Percentiles rank a stretch among this genome's conserved stretches.
phyloP scores from a whole-genome alignment of 306 rosid species.

The Prunus salicina region DNA sequence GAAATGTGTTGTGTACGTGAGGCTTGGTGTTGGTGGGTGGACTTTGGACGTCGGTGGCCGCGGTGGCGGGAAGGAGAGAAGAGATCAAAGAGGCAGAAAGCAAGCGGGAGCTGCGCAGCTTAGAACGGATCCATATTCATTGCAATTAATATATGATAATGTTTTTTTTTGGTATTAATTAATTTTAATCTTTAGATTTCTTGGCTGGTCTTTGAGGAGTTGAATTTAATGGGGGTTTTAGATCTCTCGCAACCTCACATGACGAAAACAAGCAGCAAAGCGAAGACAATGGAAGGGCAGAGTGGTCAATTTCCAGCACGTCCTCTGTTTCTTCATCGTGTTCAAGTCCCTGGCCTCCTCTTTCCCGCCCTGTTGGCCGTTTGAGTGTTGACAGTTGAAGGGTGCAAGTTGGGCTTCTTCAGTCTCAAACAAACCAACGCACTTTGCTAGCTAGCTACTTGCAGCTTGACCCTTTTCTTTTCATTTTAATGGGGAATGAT shows the following conservation, averaged over 20 bases:
- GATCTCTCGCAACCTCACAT: neutral
- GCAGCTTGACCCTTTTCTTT: neutral
- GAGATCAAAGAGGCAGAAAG: slow-evolving; percentile 17
- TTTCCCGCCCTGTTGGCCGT: slow-evolving; percentile 10
- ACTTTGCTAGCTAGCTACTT: neutral
- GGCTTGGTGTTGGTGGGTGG: neutral
- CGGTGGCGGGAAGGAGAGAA: slow-evolving; percentile 14
- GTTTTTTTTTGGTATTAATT: neutral
- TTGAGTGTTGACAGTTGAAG: neutral
- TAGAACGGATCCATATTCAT: slow-evolving; percentile 60
- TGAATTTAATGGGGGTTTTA: neutral
- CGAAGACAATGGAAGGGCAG: slow-evolving; percentile 10
- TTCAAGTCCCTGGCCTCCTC: neutral
- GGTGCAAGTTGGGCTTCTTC: neutral
- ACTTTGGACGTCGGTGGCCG: slow-evolving; percentile 41
- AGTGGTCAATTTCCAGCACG: neutral
- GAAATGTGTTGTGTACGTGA: neutral
- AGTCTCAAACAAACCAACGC: neutral
- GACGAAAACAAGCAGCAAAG: neutral
- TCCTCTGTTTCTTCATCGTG: neutral
- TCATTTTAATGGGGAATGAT: no score
- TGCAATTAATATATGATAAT: neutral
- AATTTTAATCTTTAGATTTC: neutral
- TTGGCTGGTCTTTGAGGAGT: neutral
- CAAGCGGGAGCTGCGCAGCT: slow-evolving; percentile 58